Percentiles rank a stretch among this genome's conserved stretches.
These are phyloP conservation scores for Phytophthora pisi DNA, from an alignment of 352 stramenopile genomes.

Conservation along the genomic window DNA sequence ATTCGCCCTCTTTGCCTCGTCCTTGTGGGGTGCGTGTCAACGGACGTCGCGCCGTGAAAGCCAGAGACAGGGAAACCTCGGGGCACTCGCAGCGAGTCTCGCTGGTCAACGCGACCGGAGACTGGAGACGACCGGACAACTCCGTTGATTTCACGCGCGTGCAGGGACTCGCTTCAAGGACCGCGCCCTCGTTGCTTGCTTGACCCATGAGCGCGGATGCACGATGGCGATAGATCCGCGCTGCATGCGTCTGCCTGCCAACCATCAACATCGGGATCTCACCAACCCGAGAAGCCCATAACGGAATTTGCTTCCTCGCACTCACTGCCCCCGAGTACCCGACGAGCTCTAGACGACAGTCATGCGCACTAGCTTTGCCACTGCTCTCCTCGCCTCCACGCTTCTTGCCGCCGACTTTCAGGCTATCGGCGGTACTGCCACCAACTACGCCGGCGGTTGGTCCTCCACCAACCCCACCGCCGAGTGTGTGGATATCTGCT, in stretches of 20 bases:
- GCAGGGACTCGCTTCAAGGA: constrained; percentile 11
- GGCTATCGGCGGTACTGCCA: constrained; percentile 20
- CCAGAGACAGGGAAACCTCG: constrained; percentile 16
- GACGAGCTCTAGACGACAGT: constrained; percentile 2
- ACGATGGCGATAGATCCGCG: constrained; percentile 15
- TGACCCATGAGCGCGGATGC: constrained; percentile 12
- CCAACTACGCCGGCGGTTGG: constrained; percentile 68
- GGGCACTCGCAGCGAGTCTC: neutral
- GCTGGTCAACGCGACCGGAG: neutral
- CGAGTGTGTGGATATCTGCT: constrained; percentile 81
- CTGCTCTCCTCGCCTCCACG: constrained; percentile 21
- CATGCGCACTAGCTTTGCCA: constrained; percentile 23
- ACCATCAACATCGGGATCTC: neutral
- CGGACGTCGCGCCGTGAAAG: constrained; percentile 5
- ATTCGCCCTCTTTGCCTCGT: constrained; percentile 8
- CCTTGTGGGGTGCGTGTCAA: constrained; percentile 24
- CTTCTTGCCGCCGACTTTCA: constrained; percentile 31
- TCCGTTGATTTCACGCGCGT: constrained; percentile 16
- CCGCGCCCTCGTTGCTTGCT: constrained; percentile 18
- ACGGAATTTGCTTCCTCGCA: constrained; percentile 21
- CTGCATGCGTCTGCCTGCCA: constrained; percentile 1
- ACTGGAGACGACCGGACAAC: constrained; percentile 15
- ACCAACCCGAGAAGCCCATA: constrained; percentile 14
- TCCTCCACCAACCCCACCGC: constrained; percentile 35
- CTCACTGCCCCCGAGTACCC: constrained; percentile 20